Base-by-base conservation (phyloP, 2,329 filamentous ascomycete species). In the Boeremia lycopersici region DNA sequence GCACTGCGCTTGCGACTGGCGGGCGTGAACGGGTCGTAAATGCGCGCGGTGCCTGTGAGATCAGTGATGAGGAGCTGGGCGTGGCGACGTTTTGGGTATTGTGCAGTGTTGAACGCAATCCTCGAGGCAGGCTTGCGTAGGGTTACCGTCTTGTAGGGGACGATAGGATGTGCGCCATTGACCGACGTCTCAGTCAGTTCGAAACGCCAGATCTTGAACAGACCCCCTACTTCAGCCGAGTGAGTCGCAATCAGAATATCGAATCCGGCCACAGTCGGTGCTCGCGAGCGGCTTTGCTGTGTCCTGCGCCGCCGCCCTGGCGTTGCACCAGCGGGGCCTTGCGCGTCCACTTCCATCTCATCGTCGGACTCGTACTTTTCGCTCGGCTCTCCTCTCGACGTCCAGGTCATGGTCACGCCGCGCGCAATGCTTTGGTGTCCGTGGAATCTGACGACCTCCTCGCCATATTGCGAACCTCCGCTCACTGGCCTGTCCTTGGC, bases 61-160 rank as follows among this genome's bases (percentile, higher is more conserved):
- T 86, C 83, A 1, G 80, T 77, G 6, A 87, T 74, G 8, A 88
- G 75, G 10, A 87, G 68, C 39, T 81, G 79, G 0, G 81, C 79
- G 67, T 85, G 82, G 11, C 81, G 78, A 25, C 74, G 69, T 23
- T 81, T 80, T 4, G 83, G 82, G 60, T 80, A 82, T 34, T 77
- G 69, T 6, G 81, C 79, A 12, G 81, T 78, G 53, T 81, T 85
- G 74, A 86, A 86, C 1, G 76, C 68, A 39, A 86, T 75, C 5
- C 74, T 79, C 48, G 78, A 76, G 25, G 82, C 79, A 12, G 81
- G 80, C 7, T 78, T 77, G 12, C 78, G 76, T 17, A 86, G 72
- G 47, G 77, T 74, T 8, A 80, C 73, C 26, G 77, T 78, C 58
- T 78, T 76, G 52, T 79, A 79, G 4, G 81, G 79, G 29, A 73